phyloP scores from a whole-genome alignment of 2,329 filamentous ascomycete species.

The Colletotrichum musicola region DNA sequence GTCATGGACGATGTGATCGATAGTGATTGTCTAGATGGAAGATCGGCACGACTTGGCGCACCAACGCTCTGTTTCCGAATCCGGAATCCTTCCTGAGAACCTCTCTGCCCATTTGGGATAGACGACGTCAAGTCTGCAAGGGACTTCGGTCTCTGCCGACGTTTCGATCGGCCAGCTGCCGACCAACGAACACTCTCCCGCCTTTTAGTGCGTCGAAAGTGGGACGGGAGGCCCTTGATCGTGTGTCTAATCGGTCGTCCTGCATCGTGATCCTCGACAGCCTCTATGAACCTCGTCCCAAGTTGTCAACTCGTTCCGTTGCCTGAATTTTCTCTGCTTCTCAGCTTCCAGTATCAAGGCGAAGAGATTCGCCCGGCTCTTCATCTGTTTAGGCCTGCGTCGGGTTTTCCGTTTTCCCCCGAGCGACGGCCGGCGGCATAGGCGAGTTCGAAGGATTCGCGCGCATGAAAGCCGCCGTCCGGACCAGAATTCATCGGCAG shows the following conservation, averaged over 20 bases:
- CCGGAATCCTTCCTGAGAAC: neutral
- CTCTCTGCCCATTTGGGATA: neutral
- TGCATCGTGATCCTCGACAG: neutral
- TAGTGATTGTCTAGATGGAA: too few species aligned
- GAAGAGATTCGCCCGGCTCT: neutral
- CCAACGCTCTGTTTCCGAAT: neutral
- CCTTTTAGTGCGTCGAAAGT: neutral
- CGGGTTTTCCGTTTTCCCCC: neutral
- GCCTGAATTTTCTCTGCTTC: too few species aligned
- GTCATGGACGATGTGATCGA: too few species aligned
- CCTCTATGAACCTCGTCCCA: neutral
- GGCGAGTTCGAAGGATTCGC: neutral
- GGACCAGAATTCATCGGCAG: neutral
- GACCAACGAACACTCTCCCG: slow-evolving; percentile 2
- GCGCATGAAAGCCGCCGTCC: neutral
- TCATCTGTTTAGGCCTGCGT: neutral
- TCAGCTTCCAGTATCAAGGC: too few species aligned
- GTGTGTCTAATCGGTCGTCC: neutral
- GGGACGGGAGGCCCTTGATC: neutral
- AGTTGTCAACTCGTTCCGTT: neutral
- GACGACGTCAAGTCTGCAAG: slow-evolving; percentile 9
- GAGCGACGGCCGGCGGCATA: neutral
- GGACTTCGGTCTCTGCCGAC: slow-evolving; percentile 11
- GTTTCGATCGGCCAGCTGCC: slow-evolving; percentile 11
- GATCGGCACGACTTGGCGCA: neutral